Percentiles rank a stretch among this genome's conserved stretches.
Evolutionary conservation across 306 rosid genomes (phyloP).

Genomic region (Cucumis melo): DNA sequence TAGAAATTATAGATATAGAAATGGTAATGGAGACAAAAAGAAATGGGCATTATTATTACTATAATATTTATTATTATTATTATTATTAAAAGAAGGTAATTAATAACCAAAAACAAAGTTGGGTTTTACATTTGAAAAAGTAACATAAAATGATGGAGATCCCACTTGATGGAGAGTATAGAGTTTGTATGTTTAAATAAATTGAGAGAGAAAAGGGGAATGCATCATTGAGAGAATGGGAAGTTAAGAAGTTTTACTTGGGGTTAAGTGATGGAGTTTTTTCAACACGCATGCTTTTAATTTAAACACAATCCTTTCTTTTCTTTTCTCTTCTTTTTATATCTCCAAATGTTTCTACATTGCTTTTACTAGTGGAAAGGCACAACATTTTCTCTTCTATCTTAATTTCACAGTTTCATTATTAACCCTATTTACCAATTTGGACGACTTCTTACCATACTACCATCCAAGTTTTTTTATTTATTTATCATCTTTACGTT

Average conservation of each 20-base stretch:
- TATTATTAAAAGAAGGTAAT: not conserved
- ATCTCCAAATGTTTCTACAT: not conserved
- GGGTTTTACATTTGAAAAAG: not conserved
- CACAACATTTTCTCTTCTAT: not conserved
- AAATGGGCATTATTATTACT: not conserved
- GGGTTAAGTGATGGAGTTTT: conserved; percentile 5
- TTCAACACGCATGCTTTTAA: conserved; percentile 6
- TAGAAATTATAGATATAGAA: too few species aligned
- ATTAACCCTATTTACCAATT: too few species aligned
- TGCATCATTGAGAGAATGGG: not conserved
- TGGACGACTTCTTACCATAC: too few species aligned
- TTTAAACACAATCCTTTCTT: not conserved
- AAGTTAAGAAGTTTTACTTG: not conserved
- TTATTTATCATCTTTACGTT: too few species aligned
- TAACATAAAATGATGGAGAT: too few species aligned
- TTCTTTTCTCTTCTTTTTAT: not conserved
- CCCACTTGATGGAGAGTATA: too few species aligned
- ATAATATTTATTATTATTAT: too few species aligned
- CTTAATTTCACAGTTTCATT: too few species aligned
- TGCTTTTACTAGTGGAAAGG: conserved; percentile 4
- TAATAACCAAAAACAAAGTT: not conserved
- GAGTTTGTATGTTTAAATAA: not conserved
- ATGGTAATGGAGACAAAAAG: not conserved
- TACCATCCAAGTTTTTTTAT: too few species aligned
- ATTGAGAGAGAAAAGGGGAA: not conserved